Evolutionary conservation across 306 rosid species (phyloP).

Genomic region (Trifolium fragiferum): DNA sequence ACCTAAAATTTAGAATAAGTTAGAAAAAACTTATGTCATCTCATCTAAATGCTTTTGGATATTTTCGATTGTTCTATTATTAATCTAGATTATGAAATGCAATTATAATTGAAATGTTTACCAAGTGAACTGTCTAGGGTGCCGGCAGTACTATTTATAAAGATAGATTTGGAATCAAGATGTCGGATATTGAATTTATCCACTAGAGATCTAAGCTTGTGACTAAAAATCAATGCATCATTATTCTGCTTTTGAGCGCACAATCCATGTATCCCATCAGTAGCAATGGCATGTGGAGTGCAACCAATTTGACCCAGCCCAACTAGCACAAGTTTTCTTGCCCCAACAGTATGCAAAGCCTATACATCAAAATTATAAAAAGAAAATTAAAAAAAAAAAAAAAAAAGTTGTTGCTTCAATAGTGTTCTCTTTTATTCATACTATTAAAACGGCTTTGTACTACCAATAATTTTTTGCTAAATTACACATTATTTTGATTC

Average conservation of each 20-base stretch:
- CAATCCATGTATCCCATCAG: not conserved
- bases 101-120: not conserved
- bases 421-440: too few relatives aligned
- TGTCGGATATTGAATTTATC: slow-evolving; percentile 24
- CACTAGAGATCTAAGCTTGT: slow-evolving; percentile 40
- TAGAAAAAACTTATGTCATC: too few relatives aligned
- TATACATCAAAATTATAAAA: not conserved
- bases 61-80: not conserved
- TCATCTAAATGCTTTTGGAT: too few relatives aligned
- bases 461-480: too few relatives aligned
- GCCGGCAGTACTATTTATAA: slow-evolving; percentile 10
- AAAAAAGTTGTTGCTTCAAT: too few relatives aligned
- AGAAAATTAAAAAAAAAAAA: too few relatives aligned
- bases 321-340: slow-evolving; percentile 52
- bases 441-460: too few relatives aligned
- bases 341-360: slow-evolving; percentile 51
- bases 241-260: not conserved
- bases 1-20: too few relatives aligned
- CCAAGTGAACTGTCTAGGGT: not conserved
- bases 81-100: not conserved
- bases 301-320: slow-evolving; percentile 60
- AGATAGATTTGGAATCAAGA: slow-evolving; percentile 39
- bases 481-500: too few relatives aligned
- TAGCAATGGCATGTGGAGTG: slow-evolving; percentile 31
- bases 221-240: not conserved